phyloP scores from a whole-genome alignment of 805 yeast genomes.

The Blastobotrys terrestris region DNA sequence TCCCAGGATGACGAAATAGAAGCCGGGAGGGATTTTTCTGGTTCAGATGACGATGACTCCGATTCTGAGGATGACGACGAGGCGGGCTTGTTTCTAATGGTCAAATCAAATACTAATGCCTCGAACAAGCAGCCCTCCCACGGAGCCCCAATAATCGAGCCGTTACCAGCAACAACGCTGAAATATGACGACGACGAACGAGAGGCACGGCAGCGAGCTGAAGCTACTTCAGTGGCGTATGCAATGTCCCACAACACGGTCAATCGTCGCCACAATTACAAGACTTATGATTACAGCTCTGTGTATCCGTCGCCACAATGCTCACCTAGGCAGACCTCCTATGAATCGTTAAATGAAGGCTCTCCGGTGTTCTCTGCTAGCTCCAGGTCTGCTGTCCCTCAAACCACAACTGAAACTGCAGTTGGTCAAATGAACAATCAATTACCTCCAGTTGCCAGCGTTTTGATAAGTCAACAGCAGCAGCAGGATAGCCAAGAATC shows the following conservation, averaged over 20 bases:
- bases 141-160: slow-evolving; percentile 43
- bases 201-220: slow-evolving; percentile 31
- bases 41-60: slow-evolving; percentile 34
- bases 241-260: slow-evolving; percentile 67
- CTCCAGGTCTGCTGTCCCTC: background rate
- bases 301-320: slow-evolving; percentile 22
- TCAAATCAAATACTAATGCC: slow-evolving; percentile 33
- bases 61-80: slow-evolving; percentile 53
- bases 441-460: background rate
- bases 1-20: slow-evolving; percentile 15
- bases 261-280: slow-evolving; percentile 18
- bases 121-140: slow-evolving; percentile 15
- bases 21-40: slow-evolving; percentile 17
- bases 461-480: background rate
- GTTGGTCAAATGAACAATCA: background rate
- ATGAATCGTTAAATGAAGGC: slow-evolving; percentile 3
- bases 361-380: background rate
- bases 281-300: slow-evolving; percentile 24
- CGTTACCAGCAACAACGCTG: slow-evolving; percentile 79
- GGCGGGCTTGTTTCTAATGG: slow-evolving; percentile 63
- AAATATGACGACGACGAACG: slow-evolving; percentile 66
- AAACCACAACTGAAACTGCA: slow-evolving; percentile 1
- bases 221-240: slow-evolving; percentile 32
- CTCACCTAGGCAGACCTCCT: slow-evolving; percentile 13
- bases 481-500: background rate